Base-by-base conservation (phyloP, 768 basidiomycete species). In the Podaxis sp. region DNA sequence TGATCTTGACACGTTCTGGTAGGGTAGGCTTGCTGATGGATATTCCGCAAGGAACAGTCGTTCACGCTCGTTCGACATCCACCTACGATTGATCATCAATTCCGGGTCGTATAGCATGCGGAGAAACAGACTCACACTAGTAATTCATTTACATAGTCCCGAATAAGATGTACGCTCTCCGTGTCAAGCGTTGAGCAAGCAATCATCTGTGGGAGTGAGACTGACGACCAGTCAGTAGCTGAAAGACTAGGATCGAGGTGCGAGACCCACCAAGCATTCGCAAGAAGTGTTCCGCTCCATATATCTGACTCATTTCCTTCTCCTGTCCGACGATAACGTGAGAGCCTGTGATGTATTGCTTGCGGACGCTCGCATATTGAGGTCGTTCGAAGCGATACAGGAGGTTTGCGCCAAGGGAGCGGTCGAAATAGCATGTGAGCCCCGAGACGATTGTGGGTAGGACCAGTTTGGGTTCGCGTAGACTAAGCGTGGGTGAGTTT, bases 381-480 rank as follows among this genome's bases (percentile, higher is more conserved):
- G 87, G 86, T n/a, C 96, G 85, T 74, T 99, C 96, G 67, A 96
- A 95, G 19, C 95, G 89, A 71, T 99, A 99, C 3, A 99, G 82
- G 28, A 99, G 83, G 74, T 93, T 95, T 61, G 90, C 86, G 4
- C 96, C 92, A 1, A 93, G 83, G 0, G 94, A 89, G 36, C 93
- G 90, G 74, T 99, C 94, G 71, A 99, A 99, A 78, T 99, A 99
- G 51, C 91, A 83, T 55, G 87, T 85, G 11, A 99, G 80, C 1
- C 96, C 96, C 1, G 91, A 86, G 48, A 93, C 79, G 61, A 97
- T 87, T 4, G 95, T 96, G 17, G 89, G 87, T 7, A 92, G 78
- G 9, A 96, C 77, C 2, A 87, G 78, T 7, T 79, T 77, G 0
- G 92, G 88, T 60, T 93, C 87, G 52, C 88, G 88, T 39, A 91